phyloP scores from a whole-genome alignment of 495 filamentous ascomycete species.

The Daldinia concentrica region DNA sequence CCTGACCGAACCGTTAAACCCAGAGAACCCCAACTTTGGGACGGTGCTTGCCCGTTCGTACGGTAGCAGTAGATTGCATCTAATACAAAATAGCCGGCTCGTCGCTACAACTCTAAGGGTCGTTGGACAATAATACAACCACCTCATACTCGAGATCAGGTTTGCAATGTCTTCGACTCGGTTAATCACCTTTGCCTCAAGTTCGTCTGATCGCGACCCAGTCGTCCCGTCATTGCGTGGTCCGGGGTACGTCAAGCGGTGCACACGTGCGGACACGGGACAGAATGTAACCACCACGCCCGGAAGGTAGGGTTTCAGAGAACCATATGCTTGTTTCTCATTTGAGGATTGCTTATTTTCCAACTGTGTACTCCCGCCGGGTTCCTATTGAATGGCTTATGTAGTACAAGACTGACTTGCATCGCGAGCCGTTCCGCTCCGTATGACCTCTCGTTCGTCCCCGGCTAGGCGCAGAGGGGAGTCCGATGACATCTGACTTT shows the following conservation, averaged over 20 bases:
- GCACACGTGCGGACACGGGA: constrained; percentile 41
- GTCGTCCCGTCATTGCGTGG: constrained; percentile 8
- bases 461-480: constrained; percentile 34
- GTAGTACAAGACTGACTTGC: constrained; percentile 22
- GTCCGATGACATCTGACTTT: constrained; percentile 15
- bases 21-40: constrained; percentile 18
- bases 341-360: constrained; percentile 10
- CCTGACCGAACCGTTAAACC: constrained; percentile 29
- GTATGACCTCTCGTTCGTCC: constrained; percentile 7
- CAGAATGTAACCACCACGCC: constrained; percentile 35
- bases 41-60: no score
- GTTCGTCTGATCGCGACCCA: constrained; percentile 22
- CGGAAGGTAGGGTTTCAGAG: constrained; percentile 20
- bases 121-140: background rate
- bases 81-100: constrained; percentile 29
- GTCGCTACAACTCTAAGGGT: constrained; percentile 26
- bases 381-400: constrained; percentile 5
- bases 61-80: no score
- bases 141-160: constrained; percentile 1
- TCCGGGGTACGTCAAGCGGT: constrained; percentile 39
- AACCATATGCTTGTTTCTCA: constrained; percentile 13
- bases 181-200: constrained; percentile 19
- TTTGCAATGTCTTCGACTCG: constrained; percentile 20
- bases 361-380: constrained; percentile 12
- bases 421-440: constrained; percentile 38